Base-by-base conservation (phyloP, 2,329 filamentous ascomycete genomes). In the Exophiala calicioides region DNA sequence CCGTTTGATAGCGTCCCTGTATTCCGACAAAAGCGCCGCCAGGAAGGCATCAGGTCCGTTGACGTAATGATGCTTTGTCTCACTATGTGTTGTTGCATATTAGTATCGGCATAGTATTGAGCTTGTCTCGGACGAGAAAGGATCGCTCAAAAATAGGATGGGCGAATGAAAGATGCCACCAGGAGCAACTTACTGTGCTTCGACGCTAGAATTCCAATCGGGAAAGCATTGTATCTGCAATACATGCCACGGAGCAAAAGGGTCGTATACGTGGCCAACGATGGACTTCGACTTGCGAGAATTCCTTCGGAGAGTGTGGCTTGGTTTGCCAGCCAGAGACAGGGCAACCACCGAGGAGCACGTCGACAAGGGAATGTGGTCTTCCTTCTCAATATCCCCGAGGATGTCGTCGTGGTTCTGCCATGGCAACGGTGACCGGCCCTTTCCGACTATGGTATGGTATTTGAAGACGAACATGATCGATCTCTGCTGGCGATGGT, bases 401-500 rank as follows among this genome's bases (percentile, higher is more conserved):
- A 57, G 72, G 61, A 24, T 63, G 32, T 68, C 71, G 54, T 82
- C 79, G 27, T 75, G 74, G 15, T 70, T 66, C 58, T 84, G 81
- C 80, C 80, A 84, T 4, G 76, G 69, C 57, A 80, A 77, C 0
- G 81, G 80, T 23, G 72, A 68, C 30, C 80, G 73, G 3, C 73
- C 74, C 3, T 77, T 70, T 1, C 74, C 76, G 9, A 84, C 73
- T 5, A 82, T 70, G 4, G 80, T 84, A 58, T 81, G 83, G 60
- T 83, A 84, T 55, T 84, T 82, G 60, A 84, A 82, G 31, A 73
- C 77, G 60, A 84, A 83, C 54, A 82, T 75, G 60, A 83, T 82
- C 5, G 75, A 77, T 5, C 76, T 69, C 55, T 79, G 79, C 9
- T 73, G 74, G 5, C 76, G 65, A 3, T 65, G 58, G 20, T 74